phyloP scores from a whole-genome alignment of 306 rosid genomes.

The Vigna radiata region DNA sequence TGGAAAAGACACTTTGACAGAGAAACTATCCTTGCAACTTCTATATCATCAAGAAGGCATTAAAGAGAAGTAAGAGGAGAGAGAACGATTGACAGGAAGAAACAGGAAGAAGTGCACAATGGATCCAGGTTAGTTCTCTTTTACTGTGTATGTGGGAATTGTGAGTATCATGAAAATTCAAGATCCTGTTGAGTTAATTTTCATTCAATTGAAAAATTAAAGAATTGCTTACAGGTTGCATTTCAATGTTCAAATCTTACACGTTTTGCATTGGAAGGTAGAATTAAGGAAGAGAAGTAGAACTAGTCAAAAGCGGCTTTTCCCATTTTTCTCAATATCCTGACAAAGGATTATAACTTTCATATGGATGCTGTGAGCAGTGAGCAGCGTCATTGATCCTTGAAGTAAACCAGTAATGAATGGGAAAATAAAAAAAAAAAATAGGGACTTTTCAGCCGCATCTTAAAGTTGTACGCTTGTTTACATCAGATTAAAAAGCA shows the following conservation, averaged over 20 bases:
- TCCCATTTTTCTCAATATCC: constrained; percentile 8
- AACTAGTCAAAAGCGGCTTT: constrained; percentile 23
- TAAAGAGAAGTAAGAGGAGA: too few relatives aligned
- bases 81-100: too few relatives aligned
- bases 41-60: too few relatives aligned
- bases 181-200: too few relatives aligned
- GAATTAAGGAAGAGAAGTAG: constrained; percentile 2
- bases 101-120: too few relatives aligned
- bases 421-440: neutral
- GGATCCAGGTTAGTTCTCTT: too few relatives aligned
- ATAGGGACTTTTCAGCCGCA: neutral
- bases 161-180: too few relatives aligned
- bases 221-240: too few relatives aligned
- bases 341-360: neutral
- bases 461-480: constrained; percentile 21
- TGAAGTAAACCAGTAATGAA: constrained; percentile 8
- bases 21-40: too few relatives aligned
- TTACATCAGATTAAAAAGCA: constrained; percentile 5
- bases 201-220: too few relatives aligned
- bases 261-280: neutral
- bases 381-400: neutral
- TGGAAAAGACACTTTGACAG: too few relatives aligned
- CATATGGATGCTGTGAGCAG: neutral
- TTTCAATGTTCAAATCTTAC: neutral
- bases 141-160: too few relatives aligned